phyloP scores from a whole-genome alignment of 1,284 basidiomycete species.

The Exsudoporus floridanus region DNA sequence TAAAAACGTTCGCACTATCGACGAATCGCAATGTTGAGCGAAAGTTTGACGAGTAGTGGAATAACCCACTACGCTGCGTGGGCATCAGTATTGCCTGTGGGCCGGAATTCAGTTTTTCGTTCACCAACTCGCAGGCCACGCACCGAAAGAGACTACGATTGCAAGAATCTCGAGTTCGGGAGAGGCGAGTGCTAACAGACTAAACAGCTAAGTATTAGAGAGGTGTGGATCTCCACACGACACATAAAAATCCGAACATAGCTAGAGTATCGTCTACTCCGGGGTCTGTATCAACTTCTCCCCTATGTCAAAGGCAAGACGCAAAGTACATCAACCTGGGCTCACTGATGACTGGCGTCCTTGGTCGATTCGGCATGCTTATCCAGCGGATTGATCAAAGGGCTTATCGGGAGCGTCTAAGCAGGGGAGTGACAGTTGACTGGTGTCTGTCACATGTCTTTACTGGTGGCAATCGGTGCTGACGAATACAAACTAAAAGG shows the following conservation, averaged over 20 bases:
- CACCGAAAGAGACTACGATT: conserved; percentile 77
- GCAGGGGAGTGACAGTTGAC: background rate
- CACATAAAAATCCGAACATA: conserved; percentile 38
- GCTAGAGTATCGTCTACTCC: conserved; percentile 92
- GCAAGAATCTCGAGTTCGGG: conserved; percentile 78
- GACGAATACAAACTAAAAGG: background rate
- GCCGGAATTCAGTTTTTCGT: background rate
- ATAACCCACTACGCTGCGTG: conserved; percentile 55
- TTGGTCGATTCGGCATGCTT: conserved; percentile 15
- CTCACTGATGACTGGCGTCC: conserved; percentile 60
- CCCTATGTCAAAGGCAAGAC: conserved; percentile 7
- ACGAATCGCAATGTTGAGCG: conserved; percentile 24
- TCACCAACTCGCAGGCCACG: conserved; percentile 19
- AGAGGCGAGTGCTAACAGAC: conserved; percentile 69
- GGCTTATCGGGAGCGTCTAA: background rate
- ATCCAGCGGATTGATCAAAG: background rate
- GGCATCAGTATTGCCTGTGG: conserved; percentile 68
- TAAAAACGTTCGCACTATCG: conserved; percentile 72
- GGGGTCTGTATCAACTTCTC: conserved; percentile 76
- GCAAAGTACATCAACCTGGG: background rate
- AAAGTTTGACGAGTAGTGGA: background rate
- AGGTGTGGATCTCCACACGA: conserved; percentile 6
- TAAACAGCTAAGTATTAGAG: conserved; percentile 25
- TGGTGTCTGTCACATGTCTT: background rate
- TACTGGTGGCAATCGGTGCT: background rate